A percentile compares a stretch with the other conserved stretches of the same genome.
These are phyloP conservation scores for Pseudomicrostroma phylloplanum DNA, from an alignment of 1,284 basidiomycete species.

Conservation along the genomic window DNA sequence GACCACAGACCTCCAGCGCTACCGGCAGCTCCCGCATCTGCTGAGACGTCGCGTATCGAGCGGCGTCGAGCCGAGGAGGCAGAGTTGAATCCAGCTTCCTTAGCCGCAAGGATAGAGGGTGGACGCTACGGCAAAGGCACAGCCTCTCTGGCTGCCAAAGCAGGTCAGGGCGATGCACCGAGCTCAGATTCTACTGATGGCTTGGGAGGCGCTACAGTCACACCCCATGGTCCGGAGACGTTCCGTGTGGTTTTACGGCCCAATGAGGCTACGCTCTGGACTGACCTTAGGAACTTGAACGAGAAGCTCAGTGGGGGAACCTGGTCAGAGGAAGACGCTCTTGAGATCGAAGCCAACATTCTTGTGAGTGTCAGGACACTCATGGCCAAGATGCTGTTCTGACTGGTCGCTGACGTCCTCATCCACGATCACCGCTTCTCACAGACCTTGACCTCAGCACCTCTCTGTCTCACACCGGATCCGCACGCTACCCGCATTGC, in stretches of 20 bases:
- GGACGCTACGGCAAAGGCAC: constrained; percentile 3
- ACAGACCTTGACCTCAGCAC: constrained; percentile 38
- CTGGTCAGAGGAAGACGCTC: constrained; percentile 45
- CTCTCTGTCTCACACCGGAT: constrained; percentile 44
- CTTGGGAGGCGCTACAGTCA: neutral
- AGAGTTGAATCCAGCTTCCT: neutral
- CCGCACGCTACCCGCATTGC: constrained; percentile 42
- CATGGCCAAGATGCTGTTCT: neutral
- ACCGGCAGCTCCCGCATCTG: neutral
- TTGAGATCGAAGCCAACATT: constrained; percentile 42
- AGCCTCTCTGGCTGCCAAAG: neutral
- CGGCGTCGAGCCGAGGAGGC: neutral
- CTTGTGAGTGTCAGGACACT: constrained; percentile 16
- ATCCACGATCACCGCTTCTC: neutral
- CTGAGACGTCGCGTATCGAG: neutral
- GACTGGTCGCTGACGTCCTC: neutral
- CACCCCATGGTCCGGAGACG: neutral
- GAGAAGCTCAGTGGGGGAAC: constrained; percentile 19
- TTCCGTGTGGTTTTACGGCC: constrained; percentile 45
- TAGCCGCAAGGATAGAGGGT: neutral
- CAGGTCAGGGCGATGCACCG: neutral
- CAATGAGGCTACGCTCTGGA: constrained; percentile 40
- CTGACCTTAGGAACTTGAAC: constrained; percentile 42
- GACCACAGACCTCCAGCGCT: constrained; percentile 30
- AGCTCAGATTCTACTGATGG: neutral